Evolutionary conservation across 192 early-diverging fungal genomes (phyloP).

Genomic region (Geranomyces variabilis): DNA sequence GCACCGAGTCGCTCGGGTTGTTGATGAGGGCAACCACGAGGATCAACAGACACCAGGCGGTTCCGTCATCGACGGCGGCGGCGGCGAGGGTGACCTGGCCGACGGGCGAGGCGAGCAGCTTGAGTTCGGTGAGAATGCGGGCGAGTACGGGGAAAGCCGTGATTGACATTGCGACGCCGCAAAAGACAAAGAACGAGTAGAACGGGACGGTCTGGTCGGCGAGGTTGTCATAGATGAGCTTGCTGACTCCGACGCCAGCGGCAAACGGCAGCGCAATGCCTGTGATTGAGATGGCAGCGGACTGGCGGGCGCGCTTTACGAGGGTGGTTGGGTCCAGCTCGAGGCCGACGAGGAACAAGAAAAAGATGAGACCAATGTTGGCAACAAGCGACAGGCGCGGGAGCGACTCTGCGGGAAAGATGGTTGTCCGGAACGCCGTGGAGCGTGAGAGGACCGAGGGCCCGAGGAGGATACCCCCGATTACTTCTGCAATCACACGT

Average conservation of each 20-base stretch:
- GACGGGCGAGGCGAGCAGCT: conserved; percentile 76
- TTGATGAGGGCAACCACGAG: conserved; percentile 87
- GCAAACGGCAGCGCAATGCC: conserved; percentile 86
- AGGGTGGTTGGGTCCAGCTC: conserved; percentile 47
- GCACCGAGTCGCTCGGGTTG: conserved; percentile 71
- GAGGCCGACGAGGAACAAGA: conserved; percentile 71
- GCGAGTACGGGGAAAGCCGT: conserved; percentile 91
- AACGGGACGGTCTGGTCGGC: conserved; percentile 28
- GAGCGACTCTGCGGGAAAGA: conserved; percentile 78
- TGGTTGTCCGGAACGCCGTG: conserved; percentile 61
- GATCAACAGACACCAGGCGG: conserved; percentile 75
- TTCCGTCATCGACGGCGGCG: conserved; percentile 84
- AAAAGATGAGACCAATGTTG: conserved; percentile 88
- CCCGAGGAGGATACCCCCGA: conserved; percentile 88
- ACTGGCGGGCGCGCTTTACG: conserved; percentile 29
- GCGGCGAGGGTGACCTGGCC: conserved; percentile 85
- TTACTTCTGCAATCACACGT: conserved; percentile 87
- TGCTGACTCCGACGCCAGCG: conserved; percentile 70
- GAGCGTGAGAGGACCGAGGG: conserved; percentile 82
- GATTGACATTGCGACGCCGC: conserved; percentile 68
- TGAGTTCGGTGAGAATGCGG: conserved; percentile 88
- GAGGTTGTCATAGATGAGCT: conserved; percentile 45
- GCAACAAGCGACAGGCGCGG: conserved; percentile 75
- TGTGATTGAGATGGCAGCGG: conserved; percentile 66
- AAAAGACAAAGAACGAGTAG: conserved; percentile 77